Conservation (phyloP, 2,329 filamentous ascomycete species). For the Trichothecium sympodiale region DNA sequence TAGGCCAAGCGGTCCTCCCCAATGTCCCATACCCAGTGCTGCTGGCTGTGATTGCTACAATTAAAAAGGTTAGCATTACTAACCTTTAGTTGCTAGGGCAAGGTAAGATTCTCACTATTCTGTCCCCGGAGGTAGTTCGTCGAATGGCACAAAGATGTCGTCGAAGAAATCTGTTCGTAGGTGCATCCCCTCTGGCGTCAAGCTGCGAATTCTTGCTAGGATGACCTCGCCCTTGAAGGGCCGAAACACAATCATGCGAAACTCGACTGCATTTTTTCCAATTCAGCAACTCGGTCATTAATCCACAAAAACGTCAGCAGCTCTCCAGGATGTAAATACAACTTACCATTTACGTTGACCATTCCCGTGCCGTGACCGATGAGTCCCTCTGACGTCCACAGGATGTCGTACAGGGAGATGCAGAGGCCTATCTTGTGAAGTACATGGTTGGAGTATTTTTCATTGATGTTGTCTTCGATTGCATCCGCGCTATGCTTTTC, state of each 20-base stretch:
- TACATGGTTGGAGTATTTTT: slow-evolving; percentile 91
- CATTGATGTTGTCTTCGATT: slow-evolving; percentile 93
- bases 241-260: slow-evolving; percentile 85
- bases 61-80: not conserved
- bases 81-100: not conserved
- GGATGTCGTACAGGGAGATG: slow-evolving; percentile 83
- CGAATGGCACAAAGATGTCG: slow-evolving; percentile 71
- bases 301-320: too few relatives aligned
- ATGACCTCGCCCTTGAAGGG: slow-evolving; percentile 94
- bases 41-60: slow-evolving; percentile 57
- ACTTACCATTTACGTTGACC: slow-evolving; percentile 84
- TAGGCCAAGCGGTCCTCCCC: slow-evolving; percentile 70
- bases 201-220: slow-evolving; percentile 69
- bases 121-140: slow-evolving; percentile 63
- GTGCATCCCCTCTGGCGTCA: slow-evolving; percentile 61
- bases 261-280: slow-evolving; percentile 56
- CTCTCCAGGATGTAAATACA: too few relatives aligned
- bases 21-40: slow-evolving; percentile 75
- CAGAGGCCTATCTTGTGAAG: slow-evolving; percentile 92
- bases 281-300: too few relatives aligned
- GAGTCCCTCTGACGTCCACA: slow-evolving; percentile 81
- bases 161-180: slow-evolving; percentile 87
- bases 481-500: slow-evolving; percentile 70
- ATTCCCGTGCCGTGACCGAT: slow-evolving; percentile 88
- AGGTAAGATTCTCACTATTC: slow-evolving; percentile 52